phyloP scores from a whole-genome alignment of 805 yeast genomes.

The Kodamaea sagamina region DNA sequence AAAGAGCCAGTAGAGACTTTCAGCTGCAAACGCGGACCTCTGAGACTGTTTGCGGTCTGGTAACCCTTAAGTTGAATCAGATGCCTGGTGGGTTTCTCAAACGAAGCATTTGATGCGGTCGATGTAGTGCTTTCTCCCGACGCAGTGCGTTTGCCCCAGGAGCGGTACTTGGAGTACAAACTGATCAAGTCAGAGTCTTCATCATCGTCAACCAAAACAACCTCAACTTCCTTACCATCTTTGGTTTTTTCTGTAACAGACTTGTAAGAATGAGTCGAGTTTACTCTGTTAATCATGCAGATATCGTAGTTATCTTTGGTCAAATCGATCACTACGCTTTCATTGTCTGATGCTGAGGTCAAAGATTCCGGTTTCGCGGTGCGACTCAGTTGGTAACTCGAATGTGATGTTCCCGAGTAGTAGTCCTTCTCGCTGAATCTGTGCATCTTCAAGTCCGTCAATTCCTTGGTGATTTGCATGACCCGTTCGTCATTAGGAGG shows the following conservation, averaged over 20 bases:
- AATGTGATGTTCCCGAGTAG: slow-evolving; percentile 16
- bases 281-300: slow-evolving; percentile 36
- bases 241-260: slow-evolving; percentile 41
- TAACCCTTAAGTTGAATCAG: slow-evolving; percentile 9
- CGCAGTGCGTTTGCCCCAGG: slow-evolving; percentile 28
- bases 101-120: slow-evolving; percentile 10
- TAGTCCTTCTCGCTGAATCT: slow-evolving; percentile 5
- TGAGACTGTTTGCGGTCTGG: slow-evolving; percentile 3
- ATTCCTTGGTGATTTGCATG: slow-evolving; percentile 9
- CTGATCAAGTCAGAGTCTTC: slow-evolving; percentile 37
- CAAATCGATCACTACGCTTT: slow-evolving; percentile 43
- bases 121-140: slow-evolving; percentile 24
- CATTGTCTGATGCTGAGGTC: slow-evolving; percentile 34
- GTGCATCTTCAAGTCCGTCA: slow-evolving; percentile 13
- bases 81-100: slow-evolving; percentile 19
- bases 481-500: slow-evolving; percentile 11
- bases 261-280: slow-evolving; percentile 38
- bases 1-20: slow-evolving; percentile 11
- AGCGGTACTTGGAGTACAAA: slow-evolving; percentile 42
- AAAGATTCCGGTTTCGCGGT: slow-evolving; percentile 28
- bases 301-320: slow-evolving; percentile 43
- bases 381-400: slow-evolving; percentile 36
- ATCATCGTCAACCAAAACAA: slow-evolving; percentile 44
- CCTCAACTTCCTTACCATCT: slow-evolving; percentile 43
- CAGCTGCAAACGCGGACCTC: neutral